A percentile compares a stretch with the other conserved stretches of the same genome.
phyloP scores from a whole-genome alignment of 2,329 filamentous ascomycete genomes.

The Cadophora sp. region DNA sequence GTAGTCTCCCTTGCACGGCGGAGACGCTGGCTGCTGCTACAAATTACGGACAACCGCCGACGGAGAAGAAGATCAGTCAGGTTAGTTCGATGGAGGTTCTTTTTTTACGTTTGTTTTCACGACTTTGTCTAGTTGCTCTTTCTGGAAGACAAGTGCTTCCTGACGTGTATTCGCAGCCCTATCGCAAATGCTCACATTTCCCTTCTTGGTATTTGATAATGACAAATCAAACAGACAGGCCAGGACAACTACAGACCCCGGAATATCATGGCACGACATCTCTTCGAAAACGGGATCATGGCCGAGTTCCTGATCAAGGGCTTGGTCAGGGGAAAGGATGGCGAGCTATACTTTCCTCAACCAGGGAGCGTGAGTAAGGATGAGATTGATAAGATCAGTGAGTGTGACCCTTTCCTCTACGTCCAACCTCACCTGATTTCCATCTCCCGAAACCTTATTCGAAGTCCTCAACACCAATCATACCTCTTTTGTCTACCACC shows the following conservation, averaged over 20 bases:
- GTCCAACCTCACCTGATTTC: too few relatives aligned
- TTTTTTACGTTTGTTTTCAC: too few relatives aligned
- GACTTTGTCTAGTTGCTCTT: too few relatives aligned
- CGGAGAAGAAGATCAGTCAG: conserved; percentile 11
- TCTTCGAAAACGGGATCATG: conserved; percentile 26
- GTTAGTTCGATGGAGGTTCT: background rate
- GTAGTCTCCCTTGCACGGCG: conserved; percentile 14
- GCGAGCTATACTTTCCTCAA: conserved; percentile 23
- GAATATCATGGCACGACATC: conserved; percentile 19
- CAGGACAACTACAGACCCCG: conserved; percentile 26
- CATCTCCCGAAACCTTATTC: too few relatives aligned
- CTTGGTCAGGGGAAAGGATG: conserved; percentile 20
- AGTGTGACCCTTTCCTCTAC: too few relatives aligned
- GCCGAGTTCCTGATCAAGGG: conserved; percentile 30
- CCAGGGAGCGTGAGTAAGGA: conserved; percentile 22
- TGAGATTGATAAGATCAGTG: conserved; percentile 33
- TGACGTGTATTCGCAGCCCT: too few relatives aligned
- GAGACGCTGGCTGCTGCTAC: conserved; percentile 26
- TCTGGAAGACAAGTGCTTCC: too few relatives aligned
- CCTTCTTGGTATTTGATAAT: too few relatives aligned
- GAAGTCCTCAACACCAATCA: too few relatives aligned
- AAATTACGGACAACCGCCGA: conserved; percentile 22
- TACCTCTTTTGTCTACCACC: background rate
- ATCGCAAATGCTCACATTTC: too few relatives aligned
- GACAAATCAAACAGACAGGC: background rate